These are phyloP conservation scores for Candida xyloterini DNA, from an alignment of 805 yeast genomes.

Conservation along the genomic window DNA sequence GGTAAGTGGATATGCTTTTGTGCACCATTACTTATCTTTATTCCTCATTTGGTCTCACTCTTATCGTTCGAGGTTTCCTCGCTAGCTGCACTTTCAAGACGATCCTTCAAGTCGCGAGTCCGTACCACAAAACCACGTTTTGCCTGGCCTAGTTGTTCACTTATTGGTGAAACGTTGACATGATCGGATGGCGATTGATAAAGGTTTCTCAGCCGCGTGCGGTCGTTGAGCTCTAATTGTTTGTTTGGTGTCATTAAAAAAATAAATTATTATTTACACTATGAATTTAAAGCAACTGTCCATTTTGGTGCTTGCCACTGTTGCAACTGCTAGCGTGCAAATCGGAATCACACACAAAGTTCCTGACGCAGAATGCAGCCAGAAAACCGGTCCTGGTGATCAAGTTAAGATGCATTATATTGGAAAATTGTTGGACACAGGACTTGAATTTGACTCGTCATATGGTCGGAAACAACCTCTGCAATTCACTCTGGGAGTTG, in stretches of 20 bases:
- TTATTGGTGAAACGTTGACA: constrained; percentile 17
- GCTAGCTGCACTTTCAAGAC: no score
- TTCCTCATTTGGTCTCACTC: no score
- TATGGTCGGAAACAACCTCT: constrained; percentile 62
- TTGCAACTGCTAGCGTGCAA: constrained; percentile 11
- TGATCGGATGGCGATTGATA: constrained; percentile 21
- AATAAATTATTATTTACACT: background rate
- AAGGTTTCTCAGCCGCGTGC: background rate
- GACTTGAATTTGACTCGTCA: constrained; percentile 75
- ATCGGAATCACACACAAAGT: constrained; percentile 47
- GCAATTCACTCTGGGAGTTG: constrained; percentile 67
- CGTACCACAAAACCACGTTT: constrained; percentile 1
- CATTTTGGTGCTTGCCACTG: constrained; percentile 3
- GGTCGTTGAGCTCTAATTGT: background rate
- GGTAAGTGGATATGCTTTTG: background rate
- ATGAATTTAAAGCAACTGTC: constrained; percentile 2
- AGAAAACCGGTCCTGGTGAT: constrained; percentile 65
- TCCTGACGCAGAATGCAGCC: constrained; percentile 50
- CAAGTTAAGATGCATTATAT: constrained; percentile 71
- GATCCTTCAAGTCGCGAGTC: background rate
- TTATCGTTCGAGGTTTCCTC: no score
- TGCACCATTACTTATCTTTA: background rate
- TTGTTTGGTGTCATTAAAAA: constrained; percentile 2
- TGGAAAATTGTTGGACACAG: constrained; percentile 60
- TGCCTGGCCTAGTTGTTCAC: constrained; percentile 14